Evolutionary conservation across 225 moss, liverwort and hornwort species (phyloP).

Genomic region (Bryoerythrophyllum caledonicum): DNA sequence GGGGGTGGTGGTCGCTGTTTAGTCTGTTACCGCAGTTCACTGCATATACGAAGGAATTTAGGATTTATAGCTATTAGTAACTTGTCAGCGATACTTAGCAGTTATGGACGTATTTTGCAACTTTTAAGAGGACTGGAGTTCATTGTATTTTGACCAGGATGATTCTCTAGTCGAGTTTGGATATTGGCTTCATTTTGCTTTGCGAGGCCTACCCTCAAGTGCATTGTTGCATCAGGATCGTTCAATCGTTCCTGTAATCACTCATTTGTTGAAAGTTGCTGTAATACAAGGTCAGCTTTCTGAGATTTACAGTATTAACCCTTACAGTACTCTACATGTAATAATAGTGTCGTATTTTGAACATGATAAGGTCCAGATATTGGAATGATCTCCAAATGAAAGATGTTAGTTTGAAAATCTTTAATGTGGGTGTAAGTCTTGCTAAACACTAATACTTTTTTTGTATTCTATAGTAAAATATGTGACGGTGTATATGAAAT

Average conservation of each 20-base stretch:
- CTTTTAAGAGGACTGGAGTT: conserved; percentile 12
- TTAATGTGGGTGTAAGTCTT: too few relatives aligned
- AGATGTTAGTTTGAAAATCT: too few relatives aligned
- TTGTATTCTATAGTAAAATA: too few relatives aligned
- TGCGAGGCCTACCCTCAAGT: not conserved
- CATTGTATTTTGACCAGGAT: conserved; percentile 21
- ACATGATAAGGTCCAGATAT: too few relatives aligned
- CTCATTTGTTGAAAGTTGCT: not conserved
- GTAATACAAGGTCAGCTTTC: not conserved
- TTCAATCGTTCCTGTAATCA: not conserved
- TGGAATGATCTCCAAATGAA: too few relatives aligned
- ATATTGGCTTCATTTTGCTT: conserved; percentile 12
- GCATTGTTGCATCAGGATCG: conserved; percentile 8
- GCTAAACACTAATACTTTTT: too few relatives aligned
- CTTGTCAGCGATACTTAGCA: not conserved
- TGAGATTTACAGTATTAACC: not conserved
- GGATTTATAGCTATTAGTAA: not conserved
- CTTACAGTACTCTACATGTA: too few relatives aligned
- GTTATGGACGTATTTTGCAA: conserved; percentile 20
- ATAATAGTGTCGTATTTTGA: too few relatives aligned
- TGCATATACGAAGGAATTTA: not conserved
- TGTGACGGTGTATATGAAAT: too few relatives aligned
- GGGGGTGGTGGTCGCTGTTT: conserved; percentile 84
- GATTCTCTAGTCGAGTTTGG: conserved; percentile 25
- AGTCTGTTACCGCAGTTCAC: conserved; percentile 20